Evolutionary conservation across 208 protist species (phyloP).

Genomic region (Leishmania lainsoni): DNA sequence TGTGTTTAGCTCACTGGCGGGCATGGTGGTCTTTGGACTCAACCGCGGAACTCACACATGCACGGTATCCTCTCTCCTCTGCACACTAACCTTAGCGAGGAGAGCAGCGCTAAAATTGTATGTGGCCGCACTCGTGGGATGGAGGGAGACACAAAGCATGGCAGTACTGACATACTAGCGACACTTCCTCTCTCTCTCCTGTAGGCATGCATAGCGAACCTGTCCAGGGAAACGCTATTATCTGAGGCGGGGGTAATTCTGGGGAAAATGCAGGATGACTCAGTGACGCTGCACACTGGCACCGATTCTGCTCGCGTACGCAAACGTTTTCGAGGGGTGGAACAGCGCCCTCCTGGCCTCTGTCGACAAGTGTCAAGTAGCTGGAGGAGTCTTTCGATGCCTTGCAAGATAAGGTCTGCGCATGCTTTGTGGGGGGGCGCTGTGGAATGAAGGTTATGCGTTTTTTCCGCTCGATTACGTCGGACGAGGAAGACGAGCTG

Average conservation of each 20-base stretch:
- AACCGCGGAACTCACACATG: not conserved
- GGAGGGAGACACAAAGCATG: not conserved
- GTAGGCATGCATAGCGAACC: not conserved
- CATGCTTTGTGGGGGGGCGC: not conserved
- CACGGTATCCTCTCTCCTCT: not conserved
- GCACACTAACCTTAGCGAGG: not conserved
- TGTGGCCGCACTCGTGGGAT: not conserved
- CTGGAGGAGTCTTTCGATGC: not conserved
- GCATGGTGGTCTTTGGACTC: not conserved
- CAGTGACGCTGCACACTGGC: not conserved
- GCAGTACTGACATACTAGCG: not conserved
- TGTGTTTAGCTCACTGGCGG: not conserved
- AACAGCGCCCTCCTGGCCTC: not conserved
- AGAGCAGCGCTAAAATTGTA: not conserved
- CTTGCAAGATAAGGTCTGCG: not conserved
- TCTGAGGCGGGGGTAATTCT: not conserved
- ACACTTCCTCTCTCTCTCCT: not conserved
- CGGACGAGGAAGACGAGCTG: not conserved
- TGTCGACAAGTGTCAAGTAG: not conserved
- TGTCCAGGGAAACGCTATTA: not conserved
- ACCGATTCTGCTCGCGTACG: not conserved
- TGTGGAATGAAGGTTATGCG: not conserved
- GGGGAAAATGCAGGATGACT: not conserved
- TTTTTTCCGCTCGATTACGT: not conserved
- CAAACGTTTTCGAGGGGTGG: not conserved